Evolutionary conservation across 2,329 filamentous ascomycete species (phyloP), one percentile per base, ranked within the genome.

Genomic region (Aspergillus fructus): DNA sequence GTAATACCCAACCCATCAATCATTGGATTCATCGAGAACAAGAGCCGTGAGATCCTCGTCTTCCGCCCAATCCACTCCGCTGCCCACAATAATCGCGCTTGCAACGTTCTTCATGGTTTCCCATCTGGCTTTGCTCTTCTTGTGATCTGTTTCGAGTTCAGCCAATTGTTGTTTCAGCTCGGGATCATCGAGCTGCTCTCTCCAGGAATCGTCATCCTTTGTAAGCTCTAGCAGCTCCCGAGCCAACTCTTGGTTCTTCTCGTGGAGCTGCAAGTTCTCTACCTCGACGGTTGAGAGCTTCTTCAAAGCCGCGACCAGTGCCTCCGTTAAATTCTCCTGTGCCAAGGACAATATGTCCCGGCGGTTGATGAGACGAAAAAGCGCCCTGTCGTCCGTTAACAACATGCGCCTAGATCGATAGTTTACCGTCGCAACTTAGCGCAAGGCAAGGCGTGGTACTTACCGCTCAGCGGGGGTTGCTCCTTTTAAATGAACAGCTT

Each of bases 41-140:
- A 93, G 79, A 50, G 85, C 83, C 57, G 84, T 80, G 60, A 96
- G 76, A 58, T 79, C 80, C 51, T 86, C 81, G 72, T 96, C 86
- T 41, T 83, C 78, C 12, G 85, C 86, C 91, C 91, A 96, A 68
- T 96, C 87, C 53, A 94, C 80, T 47, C 91, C 91, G 71, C 91
- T 96, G 3, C 89, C 90, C 5, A 86, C 89, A 47, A 96, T 83
- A 55, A 92, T 82, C 17, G 89, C 90, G 67, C 89, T 89, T n/a
- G 89, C 82, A 42, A 91, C 85, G 23, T 85, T 89, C 76, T 93
- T 94, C 72, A 93, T 84, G 19, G 88, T 85, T 66, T 85, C 85
- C 86, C 87, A 91, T 67, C 83, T 83, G 63, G 86, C 85, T 60
- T 84, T 84, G 69, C 85, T 88, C 21, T 78, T 77, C 65, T 82